Evolutionary conservation across 768 basidiomycete species (phyloP).

Genomic region (Calocybe gangraenosa): DNA sequence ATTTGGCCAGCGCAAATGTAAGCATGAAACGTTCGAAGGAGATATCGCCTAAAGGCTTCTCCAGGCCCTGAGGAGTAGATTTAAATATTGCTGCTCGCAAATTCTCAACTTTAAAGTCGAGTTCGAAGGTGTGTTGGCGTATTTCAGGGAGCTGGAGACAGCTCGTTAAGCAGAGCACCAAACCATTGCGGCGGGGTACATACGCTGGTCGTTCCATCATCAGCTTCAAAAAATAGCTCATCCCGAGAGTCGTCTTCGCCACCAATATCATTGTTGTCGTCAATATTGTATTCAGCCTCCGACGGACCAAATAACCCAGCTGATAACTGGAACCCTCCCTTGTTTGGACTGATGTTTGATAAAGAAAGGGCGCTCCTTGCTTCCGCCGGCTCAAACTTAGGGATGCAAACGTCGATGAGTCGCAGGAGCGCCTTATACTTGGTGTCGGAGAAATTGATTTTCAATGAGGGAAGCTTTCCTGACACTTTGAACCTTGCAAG

Average conservation of each 20-base stretch:
- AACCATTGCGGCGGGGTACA: slow-evolving; percentile 13
- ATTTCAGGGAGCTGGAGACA: slow-evolving; percentile 33
- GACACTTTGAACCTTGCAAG: slow-evolving; percentile 88
- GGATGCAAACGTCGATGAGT: slow-evolving; percentile 86
- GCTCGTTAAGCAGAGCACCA: neutral
- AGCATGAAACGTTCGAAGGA: slow-evolving; percentile 76
- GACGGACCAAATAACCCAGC: slow-evolving; percentile 49
- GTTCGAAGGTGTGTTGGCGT: slow-evolving; percentile 67
- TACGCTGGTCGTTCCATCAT: slow-evolving; percentile 57
- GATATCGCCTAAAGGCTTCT: slow-evolving; percentile 76
- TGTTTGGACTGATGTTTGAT: slow-evolving; percentile 19
- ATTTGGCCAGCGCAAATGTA: slow-evolving; percentile 70
- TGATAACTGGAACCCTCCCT: slow-evolving; percentile 46
- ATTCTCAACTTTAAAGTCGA: slow-evolving; percentile 83
- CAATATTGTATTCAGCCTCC: slow-evolving; percentile 66
- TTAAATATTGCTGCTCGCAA: slow-evolving; percentile 79
- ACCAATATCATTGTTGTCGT: slow-evolving; percentile 38
- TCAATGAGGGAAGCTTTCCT: slow-evolving; percentile 81
- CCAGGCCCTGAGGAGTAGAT: slow-evolving; percentile 53
- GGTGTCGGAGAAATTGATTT: slow-evolving; percentile 85
- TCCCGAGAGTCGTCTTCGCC: slow-evolving; percentile 30
- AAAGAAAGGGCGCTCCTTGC: slow-evolving; percentile 12
- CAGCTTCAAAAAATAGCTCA: slow-evolving; percentile 71
- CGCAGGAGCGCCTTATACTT: slow-evolving; percentile 94
- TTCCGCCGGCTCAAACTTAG: slow-evolving; percentile 61